Base-by-base conservation (phyloP, 768 basidiomycete species). In the Serendipita sp. region DNA sequence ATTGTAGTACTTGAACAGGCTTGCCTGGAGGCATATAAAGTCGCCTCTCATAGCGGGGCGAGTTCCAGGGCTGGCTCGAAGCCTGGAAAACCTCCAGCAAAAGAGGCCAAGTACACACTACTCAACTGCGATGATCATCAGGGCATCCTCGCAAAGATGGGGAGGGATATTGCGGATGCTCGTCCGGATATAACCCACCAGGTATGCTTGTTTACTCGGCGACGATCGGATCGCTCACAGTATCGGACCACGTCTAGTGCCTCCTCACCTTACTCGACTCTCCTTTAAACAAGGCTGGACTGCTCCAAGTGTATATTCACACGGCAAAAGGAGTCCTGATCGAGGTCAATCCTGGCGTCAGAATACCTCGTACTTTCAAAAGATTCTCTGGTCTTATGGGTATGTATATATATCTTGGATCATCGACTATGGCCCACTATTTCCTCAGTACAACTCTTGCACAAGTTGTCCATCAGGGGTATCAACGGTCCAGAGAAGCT, bases 91-190 rank as follows among this genome's bases (percentile, higher is more conserved):
- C 44, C 56, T n/a, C 78, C 78, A 35, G 30, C 52, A 13, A 74
- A 75, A 71, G 93, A 95, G 66, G 91, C 90, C 66, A 97, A 97
- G 76, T 98, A 97, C 75, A 93, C 93, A 7, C 77, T 99, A 66
- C 75, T 99, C 69, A 99, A 99, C 75, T 98, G 96, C 74, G 96
- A 98, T 73, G 96, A 98, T 69, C 96, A 97, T 75, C 96, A 99
- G 74, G 95, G 95, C 64, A 96, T 99, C 69, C 79, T 99, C 67
- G 95, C 96, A 3, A 98, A 96, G 75, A 96, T 92, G 0, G 92
- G 93, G 15, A 82, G 95, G 72, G 96, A 99, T 75, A 98, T 98
- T 67, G 96, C 96, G 15, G 94, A 98, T 76, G 96, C 96, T n/a
- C 79, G 96, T 68, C 96, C 96, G 1, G 96, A 98, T 76, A 98